Evolutionary conservation across 306 rosid species (phyloP), one percentile per base, ranked within the genome.

Genomic region (Nissolia schottii): DNA sequence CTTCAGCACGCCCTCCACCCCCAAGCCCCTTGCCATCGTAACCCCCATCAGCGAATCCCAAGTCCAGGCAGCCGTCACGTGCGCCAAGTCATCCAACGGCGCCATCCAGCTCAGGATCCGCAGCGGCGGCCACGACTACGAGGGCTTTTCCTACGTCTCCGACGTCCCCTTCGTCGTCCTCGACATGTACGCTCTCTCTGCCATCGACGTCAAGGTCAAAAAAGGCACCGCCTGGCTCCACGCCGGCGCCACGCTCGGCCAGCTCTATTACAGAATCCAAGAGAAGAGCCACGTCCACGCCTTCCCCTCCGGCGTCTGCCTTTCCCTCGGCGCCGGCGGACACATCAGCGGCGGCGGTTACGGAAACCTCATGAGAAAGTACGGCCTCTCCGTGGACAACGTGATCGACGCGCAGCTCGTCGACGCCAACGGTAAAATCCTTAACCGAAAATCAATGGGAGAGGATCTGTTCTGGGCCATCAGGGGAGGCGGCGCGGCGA

Each of bases 271-370:
- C 7, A 1, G 5, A 0, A 59, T 83, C 24, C 51, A 50, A 2
- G 3, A 70, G 8, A 27, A 58, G 27, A 79, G 71, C 24, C 7
- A 15, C 0, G 43, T 45, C 0, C 63, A 49, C 59, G 84, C 65
- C 0, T 84, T 82, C 57, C 90, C 96, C 0, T 85, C 85, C 0
- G 92, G 98, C 6, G 54, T 87, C 2, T 83, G 97, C 7, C 16
- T 67, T 18, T 35, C 89, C 0, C 34, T 93, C 2, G 97, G 93
- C 2, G 46, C 70, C 1, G 96, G 97, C 3, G 96, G 98, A 0
- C 96, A 93, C 28, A 10, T 90, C 13, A 82, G 87, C 18, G 93
- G 93, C 2, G 96, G 96, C 16, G 98, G 98, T 0, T 90, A 93
- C 20, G 96, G 98, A 0, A 88, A 78, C 62, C n/a, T 93, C 81